Evolutionary conservation across 495 filamentous ascomycete genomes (phyloP).

Genomic region (Talaromyces adpressus): DNA sequence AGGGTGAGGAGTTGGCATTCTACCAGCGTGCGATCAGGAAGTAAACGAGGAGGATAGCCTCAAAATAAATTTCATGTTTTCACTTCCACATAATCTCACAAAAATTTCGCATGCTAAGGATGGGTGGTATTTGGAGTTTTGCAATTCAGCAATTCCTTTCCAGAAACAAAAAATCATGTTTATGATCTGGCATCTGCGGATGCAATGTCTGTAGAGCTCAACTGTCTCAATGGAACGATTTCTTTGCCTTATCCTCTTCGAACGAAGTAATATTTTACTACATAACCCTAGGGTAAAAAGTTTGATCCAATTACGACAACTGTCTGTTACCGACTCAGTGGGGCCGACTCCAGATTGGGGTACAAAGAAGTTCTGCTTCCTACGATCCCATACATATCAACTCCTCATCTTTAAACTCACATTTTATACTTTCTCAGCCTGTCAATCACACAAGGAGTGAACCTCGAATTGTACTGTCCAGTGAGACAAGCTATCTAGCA

Average conservation of each 20-base stretch:
- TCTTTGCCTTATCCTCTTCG: neutral
- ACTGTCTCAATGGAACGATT: conserved; percentile 32
- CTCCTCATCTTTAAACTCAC: neutral
- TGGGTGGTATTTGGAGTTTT: conserved; percentile 33
- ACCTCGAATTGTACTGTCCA: neutral
- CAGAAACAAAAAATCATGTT: conserved; percentile 23
- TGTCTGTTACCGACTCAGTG: neutral
- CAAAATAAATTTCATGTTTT: conserved; percentile 12
- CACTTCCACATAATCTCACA: neutral
- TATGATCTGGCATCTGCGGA: conserved; percentile 36
- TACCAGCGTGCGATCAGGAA: conserved; percentile 98
- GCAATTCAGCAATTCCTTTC: conserved; percentile 31
- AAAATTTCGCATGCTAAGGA: neutral
- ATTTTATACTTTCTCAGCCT: neutral
- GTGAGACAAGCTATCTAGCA: neutral
- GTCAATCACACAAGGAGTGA: neutral
- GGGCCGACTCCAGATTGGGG: neutral
- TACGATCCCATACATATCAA: no score
- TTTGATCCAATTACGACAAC: neutral
- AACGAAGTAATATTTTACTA: neutral
- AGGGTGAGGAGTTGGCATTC: conserved; percentile 99
- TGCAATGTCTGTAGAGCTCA: conserved; percentile 35
- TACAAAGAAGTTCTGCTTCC: neutral
- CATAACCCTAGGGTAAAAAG: neutral
- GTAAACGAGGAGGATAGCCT: conserved; percentile 51